A percentile compares a stretch with the other conserved stretches of the same genome.
Evolutionary conservation across 2,329 filamentous ascomycete genomes (phyloP).

Genomic region (Claviceps maximensis): DNA sequence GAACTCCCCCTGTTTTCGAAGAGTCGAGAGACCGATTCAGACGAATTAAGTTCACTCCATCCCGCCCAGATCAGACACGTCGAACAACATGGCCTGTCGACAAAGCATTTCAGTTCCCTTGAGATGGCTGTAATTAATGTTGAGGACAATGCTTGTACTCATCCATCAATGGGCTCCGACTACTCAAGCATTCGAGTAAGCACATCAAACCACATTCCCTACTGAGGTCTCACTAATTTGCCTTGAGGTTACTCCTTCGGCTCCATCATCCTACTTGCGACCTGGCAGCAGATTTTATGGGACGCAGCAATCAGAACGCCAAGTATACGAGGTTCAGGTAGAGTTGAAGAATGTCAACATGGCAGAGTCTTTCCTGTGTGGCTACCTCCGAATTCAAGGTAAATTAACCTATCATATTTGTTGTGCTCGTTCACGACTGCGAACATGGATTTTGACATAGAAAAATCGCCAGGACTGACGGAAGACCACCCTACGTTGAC

Average conservation of each 20-base stretch:
- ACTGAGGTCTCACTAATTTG: slow-evolving; percentile 3
- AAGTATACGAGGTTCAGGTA: slow-evolving; percentile 90
- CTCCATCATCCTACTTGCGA: slow-evolving; percentile 76
- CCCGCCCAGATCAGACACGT: background rate
- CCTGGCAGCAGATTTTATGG: slow-evolving; percentile 81
- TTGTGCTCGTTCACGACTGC: background rate
- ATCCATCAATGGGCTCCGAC: slow-evolving; percentile 25
- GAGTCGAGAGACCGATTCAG: slow-evolving; percentile 11
- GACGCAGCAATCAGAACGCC: slow-evolving; percentile 84
- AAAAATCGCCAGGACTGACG: slow-evolving; percentile 54
- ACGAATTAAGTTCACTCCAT: slow-evolving; percentile 2
- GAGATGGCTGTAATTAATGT: slow-evolving; percentile 15
- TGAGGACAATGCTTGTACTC: slow-evolving; percentile 12
- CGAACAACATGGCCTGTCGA: slow-evolving; percentile 4
- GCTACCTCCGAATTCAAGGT: slow-evolving; percentile 94
- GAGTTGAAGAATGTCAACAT: slow-evolving; percentile 96
- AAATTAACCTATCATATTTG: slow-evolving; percentile 1
- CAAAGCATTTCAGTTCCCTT: slow-evolving; percentile 14
- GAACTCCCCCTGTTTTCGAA: slow-evolving; percentile 21
- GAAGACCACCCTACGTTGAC: slow-evolving; percentile 95
- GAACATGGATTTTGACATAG: background rate
- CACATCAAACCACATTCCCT: slow-evolving; percentile 1
- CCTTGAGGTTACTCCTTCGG: slow-evolving; percentile 50
- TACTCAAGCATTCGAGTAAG: slow-evolving; percentile 25
- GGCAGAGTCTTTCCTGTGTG: slow-evolving; percentile 85